Evolutionary conservation across 225 moss, liverwort and hornwort genomes (phyloP), one percentile per base, ranked within the genome.

Genomic region (Anthoceros angustus): DNA sequence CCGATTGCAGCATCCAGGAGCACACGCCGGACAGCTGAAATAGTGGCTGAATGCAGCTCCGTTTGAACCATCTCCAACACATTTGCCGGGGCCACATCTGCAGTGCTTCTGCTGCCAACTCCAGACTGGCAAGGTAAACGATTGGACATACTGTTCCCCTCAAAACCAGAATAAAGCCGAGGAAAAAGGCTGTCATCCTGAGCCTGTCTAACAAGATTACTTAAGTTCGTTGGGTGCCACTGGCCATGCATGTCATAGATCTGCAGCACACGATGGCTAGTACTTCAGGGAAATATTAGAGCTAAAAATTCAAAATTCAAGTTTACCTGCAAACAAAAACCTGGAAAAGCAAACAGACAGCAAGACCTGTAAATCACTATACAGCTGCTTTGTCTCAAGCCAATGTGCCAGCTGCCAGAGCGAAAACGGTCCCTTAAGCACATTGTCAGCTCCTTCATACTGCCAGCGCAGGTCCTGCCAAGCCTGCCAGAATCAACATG

Each of bases 401-500:
- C 55, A 55, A 20, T 9, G 55, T 12, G n/a, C 14, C 14, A 55
- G 55, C 55, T 55, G n/a, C 18, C 12, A 55, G 14, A 55, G 55
- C 55, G 55, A 15, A 12, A 55, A 55, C 1, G 55, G 55, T 0
- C 55, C 55, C 23, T 55, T 55, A 5, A 55, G 23, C 7, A 55
- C 23, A 20, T 55, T 55, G 55, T 55, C 55, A 55, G 55, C 55
- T 55, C 55, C 55, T 23, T 55, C 55, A 55, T 55, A 55, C 55
- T 55, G 55, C 55, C 55, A 55, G 16, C 55, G 55, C 23, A 23
- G 55, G 55, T 55, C 55, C 55, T 55, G 55, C 55, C 55, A 55
- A 8, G 55, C 55, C 55, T 55, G 55, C 0, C 23, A 23, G n/a
- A 18, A 0, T 55, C n/a, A 55, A 18, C 55, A 55, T 4, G 23